Evolutionary conservation across 805 yeast species (phyloP).

Genomic region (Kazachstania psychrophila): DNA sequence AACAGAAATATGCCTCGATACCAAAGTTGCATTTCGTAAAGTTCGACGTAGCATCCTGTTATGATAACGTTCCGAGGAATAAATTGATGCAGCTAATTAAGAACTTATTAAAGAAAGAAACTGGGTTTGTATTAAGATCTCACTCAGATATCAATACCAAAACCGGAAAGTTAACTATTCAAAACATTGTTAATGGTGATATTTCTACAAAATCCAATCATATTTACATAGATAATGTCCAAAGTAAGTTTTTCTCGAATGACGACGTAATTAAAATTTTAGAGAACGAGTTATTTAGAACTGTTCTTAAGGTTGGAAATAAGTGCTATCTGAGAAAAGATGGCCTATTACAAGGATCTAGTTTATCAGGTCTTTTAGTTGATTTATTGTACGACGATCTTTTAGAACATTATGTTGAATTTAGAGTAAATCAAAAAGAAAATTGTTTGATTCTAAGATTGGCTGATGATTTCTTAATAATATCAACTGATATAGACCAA

Average conservation of each 20-base stretch:
- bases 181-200: conserved; percentile 17
- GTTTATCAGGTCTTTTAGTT: conserved; percentile 65
- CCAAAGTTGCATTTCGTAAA: conserved; percentile 46
- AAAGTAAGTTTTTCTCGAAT: conserved; percentile 33
- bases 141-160: conserved; percentile 16
- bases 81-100: conserved; percentile 32
- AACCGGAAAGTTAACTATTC: conserved; percentile 7
- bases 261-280: conserved; percentile 39
- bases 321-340: conserved; percentile 38
- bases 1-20: conserved; percentile 11
- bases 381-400: conserved; percentile 62
- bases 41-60: conserved; percentile 71
- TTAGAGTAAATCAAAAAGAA: conserved; percentile 20
- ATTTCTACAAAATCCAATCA: conserved; percentile 7
- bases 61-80: conserved; percentile 55
- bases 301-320: conserved; percentile 36
- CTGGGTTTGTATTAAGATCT: conserved; percentile 26
- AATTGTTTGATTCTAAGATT: conserved; percentile 45
- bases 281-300: conserved; percentile 43
- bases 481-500: conserved; percentile 37
- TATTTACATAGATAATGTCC: conserved; percentile 27
- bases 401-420: conserved; percentile 30
- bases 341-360: conserved; percentile 83
- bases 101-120: conserved; percentile 9
- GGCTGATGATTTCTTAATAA: conserved; percentile 80